Evolutionary conservation across 2,329 filamentous ascomycete genomes (phyloP).

Genomic region (Calonectria honghensis): DNA sequence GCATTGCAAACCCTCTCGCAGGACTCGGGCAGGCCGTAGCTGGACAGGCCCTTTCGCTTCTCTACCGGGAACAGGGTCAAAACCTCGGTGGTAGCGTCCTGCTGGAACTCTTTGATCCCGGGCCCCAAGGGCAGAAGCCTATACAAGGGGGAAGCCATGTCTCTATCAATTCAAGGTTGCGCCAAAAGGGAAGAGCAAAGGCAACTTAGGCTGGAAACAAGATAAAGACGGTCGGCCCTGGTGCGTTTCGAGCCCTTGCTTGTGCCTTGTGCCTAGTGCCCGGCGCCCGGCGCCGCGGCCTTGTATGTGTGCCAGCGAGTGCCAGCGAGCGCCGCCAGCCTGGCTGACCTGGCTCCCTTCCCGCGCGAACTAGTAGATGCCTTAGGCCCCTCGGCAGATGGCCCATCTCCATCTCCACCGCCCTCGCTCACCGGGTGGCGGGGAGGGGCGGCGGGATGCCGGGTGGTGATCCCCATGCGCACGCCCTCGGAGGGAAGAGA

Average conservation of each 20-base stretch:
- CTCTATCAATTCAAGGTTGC: conserved; percentile 24
- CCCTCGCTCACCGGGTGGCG: conserved; percentile 42
- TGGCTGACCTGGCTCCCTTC: background rate
- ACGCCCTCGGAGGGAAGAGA: conserved; percentile 38
- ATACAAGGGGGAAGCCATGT: conserved; percentile 53
- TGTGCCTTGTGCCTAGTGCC: background rate
- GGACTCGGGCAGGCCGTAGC: conserved; percentile 53
- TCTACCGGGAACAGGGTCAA: conserved; percentile 52
- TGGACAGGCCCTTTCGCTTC: conserved; percentile 51
- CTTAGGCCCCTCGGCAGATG: conserved; percentile 53
- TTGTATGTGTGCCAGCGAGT: conserved; percentile 30
- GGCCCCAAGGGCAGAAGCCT: conserved; percentile 51
- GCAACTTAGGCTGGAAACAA: conserved; percentile 14
- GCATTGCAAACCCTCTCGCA: conserved; percentile 50
- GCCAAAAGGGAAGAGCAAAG: conserved; percentile 4
- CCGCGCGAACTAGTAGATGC: conserved; percentile 42
- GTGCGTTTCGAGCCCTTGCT: conserved; percentile 18
- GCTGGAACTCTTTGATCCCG: conserved; percentile 50
- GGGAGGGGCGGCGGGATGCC: conserved; percentile 40
- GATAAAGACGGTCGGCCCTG: conserved; percentile 2
- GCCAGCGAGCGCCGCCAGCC: conserved; percentile 6
- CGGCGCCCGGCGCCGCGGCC: conserved; percentile 1
- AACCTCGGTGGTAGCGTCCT: conserved; percentile 53
- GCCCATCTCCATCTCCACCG: conserved; percentile 39
- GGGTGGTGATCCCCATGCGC: conserved; percentile 45